Evolutionary conservation across 768 basidiomycete species (phyloP).

Genomic region (Collybia sordida): DNA sequence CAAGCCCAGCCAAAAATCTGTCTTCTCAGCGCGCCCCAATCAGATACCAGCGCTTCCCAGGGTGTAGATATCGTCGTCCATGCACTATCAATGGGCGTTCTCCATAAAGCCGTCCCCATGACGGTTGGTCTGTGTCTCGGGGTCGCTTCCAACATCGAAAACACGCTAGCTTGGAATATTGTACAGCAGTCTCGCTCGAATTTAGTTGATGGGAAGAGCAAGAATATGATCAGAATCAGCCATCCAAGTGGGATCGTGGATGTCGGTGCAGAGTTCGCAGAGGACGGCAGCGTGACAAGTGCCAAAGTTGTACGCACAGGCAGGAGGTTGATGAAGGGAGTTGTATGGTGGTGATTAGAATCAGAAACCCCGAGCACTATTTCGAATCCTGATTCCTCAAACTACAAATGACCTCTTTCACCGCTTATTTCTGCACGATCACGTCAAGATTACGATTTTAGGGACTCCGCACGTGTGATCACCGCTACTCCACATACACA

Average conservation of each 20-base stretch:
- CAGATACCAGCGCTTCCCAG: slow-evolving; percentile 19
- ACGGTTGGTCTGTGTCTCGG: slow-evolving; percentile 71
- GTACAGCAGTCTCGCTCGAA: slow-evolving; percentile 27
- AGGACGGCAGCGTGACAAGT: slow-evolving; percentile 46
- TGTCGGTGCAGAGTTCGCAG: slow-evolving; percentile 56
- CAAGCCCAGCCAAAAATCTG: slow-evolving; percentile 76
- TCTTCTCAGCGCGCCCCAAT: slow-evolving; percentile 40
- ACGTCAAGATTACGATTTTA: too few species aligned
- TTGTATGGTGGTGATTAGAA: slow-evolving; percentile 64
- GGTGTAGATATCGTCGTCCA: slow-evolving; percentile 52
- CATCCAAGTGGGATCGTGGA: slow-evolving; percentile 71
- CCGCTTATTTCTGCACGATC: too few species aligned
- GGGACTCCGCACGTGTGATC: too few species aligned
- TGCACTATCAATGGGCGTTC: slow-evolving; percentile 69
- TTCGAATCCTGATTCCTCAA: too few species aligned
- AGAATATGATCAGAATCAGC: slow-evolving; percentile 45
- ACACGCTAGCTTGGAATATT: slow-evolving; percentile 55
- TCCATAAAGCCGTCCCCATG: slow-evolving; percentile 73
- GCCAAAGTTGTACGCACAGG: slow-evolving; percentile 71
- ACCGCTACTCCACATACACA: neutral
- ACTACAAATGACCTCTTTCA: too few species aligned
- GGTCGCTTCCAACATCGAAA: slow-evolving; percentile 55
- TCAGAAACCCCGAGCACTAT: too few species aligned
- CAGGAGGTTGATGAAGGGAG: slow-evolving; percentile 68
- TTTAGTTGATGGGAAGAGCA: slow-evolving; percentile 1